Base-by-base conservation (phyloP, 352 stramenopile species). In the Aphanomyces astaci region DNA sequence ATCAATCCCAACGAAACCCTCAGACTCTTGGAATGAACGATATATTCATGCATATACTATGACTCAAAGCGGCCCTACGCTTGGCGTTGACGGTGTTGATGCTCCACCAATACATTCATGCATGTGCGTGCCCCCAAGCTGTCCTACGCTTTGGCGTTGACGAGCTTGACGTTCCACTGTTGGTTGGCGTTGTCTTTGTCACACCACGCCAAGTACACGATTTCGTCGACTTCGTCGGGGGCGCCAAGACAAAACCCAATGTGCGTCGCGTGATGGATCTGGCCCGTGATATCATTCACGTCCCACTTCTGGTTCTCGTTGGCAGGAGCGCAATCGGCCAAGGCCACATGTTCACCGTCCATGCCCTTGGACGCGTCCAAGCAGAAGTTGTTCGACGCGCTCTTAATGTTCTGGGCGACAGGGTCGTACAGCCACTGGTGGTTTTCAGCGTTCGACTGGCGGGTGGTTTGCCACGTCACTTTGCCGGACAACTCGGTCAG, bases 221-320 rank as follows among this genome's bases (percentile, higher is more conserved):
- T 73, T 24, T 87, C 64, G 64, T 85, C 87, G 71, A 81, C 79
- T 62, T 54, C 59, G 36, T 83, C 71, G 11, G 78, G 49, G 59
- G 82, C 79, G 70, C 63, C 70, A 65, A 92, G 70, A 36, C 84
- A 92, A 55, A 89, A 79, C 15, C 72, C 73, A 28, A 70, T 59
- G 67, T 86, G 73, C 11, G 55, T 78, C 3, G 46, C 72, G 52
- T 89, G 79, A 32, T 74, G 75, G 0, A 91, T 60, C 60, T 77
- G 71, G 0, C 76, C 75, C 1, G 83, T 86, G 3, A 71, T 32
- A 28, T 74, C 70, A 17, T 91, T 78, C 49, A 75, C 84, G 33
- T 56, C 73, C 81, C 81, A 91, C 60, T 88, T 87, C 66, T 91
- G 83, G 71, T 88, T 88, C 13, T 17, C 24, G 63, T 84, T 77